Evolutionary conservation across 352 stramenopile species (phyloP), one percentile per base, ranked within the genome.

Genomic region (Pythium aquatile): DNA sequence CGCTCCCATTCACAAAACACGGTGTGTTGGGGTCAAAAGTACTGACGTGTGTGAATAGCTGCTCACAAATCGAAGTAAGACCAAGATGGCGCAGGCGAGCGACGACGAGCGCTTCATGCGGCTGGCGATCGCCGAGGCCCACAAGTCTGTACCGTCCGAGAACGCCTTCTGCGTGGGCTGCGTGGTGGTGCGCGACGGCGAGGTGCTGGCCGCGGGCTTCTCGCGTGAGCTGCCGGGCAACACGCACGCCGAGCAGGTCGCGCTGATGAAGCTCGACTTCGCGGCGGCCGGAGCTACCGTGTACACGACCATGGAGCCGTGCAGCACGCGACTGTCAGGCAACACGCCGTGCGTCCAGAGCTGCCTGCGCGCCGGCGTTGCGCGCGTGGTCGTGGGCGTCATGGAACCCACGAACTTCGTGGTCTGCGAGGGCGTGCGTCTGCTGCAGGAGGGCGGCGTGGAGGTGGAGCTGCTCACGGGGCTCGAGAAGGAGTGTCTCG

Each of bases 241-340:
- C 75, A 96, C 88, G 32, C 88, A 97, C 72, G 87, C 88, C 28
- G 88, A 97, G 73, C 83, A 97, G 58, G 88, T 93, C 37, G 87
- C 87, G 30, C 75, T 97, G 39, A 63, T 79, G 28, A 96, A 96
- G 72, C 83, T 96, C 47, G 71, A 71, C 54, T 92, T 91, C 37
- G 60, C 87, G 32, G 88, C 87, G 10, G 30, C 60, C 1, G 78
- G 73, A 20, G 70, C 81, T n/a, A 94, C 85, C 2, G 73, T 97
- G 29, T 97, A 94, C 74, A 94, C 87, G 26, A 96, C 87, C 11
- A 97, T 97, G 88, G 88, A 97, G 80, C 87, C 88, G 3, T 97
- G 88, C 70, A 94, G 84, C 73, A 76, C 66, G 64, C 77, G 88
- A n/a, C 72, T 94, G n/a, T 96, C 87, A 10, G 87, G 85, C 1